These are phyloP conservation scores for Bassia scoparia DNA, from an alignment of 148 eudicot species.

Conservation along the genomic window DNA sequence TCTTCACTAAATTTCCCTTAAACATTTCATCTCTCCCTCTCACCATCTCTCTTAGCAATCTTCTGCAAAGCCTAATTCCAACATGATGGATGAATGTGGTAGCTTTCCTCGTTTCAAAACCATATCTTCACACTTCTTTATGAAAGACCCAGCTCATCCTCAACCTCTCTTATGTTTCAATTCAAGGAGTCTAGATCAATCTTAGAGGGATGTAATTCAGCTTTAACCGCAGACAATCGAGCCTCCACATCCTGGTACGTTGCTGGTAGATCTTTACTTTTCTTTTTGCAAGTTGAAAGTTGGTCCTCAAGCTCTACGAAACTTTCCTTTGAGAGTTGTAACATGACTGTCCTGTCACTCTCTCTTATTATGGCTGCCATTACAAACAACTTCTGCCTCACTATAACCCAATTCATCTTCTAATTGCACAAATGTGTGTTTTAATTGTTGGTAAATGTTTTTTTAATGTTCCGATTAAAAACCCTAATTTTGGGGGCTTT, in stretches of 20 bases:
- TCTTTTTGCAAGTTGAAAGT: conserved; percentile 6
- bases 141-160: conserved; percentile 12
- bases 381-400: too few species aligned
- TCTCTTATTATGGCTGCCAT: too few species aligned
- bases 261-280: background rate
- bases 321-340: conserved; percentile 17
- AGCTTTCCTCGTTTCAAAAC: conserved; percentile 6
- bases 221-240: background rate
- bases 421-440: too few species aligned
- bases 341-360: too few species aligned
- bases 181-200: conserved; percentile 13
- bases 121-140: conserved; percentile 14
- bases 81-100: conserved; percentile 4
- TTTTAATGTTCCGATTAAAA: too few species aligned
- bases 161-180: background rate
- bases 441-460: too few species aligned
- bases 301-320: conserved; percentile 16
- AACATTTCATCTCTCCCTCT: too few species aligned
- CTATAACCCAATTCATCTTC: too few species aligned
- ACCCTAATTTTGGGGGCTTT: too few species aligned
- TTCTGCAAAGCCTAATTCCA: conserved; percentile 9
- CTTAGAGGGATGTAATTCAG: conserved; percentile 1
- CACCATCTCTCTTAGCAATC: too few species aligned
- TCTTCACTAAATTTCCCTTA: too few species aligned
- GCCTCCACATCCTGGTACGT: background rate